Evolutionary conservation across 2,329 filamentous ascomycete genomes (phyloP), one percentile per base, ranked within the genome.

Genomic region (Corynespora cassiicola): DNA sequence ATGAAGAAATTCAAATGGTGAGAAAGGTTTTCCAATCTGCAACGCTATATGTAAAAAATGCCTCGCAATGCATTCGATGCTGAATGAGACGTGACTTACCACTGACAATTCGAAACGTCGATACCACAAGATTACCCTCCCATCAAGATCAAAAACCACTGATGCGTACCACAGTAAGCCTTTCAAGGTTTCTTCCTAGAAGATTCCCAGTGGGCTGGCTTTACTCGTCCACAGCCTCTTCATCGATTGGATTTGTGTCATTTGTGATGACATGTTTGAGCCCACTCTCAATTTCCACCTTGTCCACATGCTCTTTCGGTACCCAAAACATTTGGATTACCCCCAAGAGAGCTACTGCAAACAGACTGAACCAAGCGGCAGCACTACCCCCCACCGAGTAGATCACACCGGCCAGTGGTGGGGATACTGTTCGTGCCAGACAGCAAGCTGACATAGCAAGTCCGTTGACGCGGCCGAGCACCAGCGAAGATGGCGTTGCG

Each of bases 391-490:
- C 84, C 3, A 80, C 58, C 11, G 81, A 79, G 54, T 88, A 89
- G 6, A 88, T 72, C 20, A 82, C 75, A 4, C 86, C 86, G 1
- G 84, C 80, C 12, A 88, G 63, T 0, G 86, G 86, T 3, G 84
- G 84, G 0, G 84, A 82, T 8, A 86, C 69, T 66, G 87, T 88
- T 39, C 85, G 76, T 54, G 82, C 87, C 78, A 85, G 6, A 80
- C 84, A 50, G 86, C 61, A 12, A 77, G 87, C 31, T 77, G 75
- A 50, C 83, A 85, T 31, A 76, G 85, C 85, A 6, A 88, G 66
- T 0, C 86, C 86, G 47, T 89, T 89, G 56, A 89, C 85, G 49
- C 81, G 82, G 1, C 86, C 86, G 10, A 89, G 73, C 2, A 81
- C 77, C 0, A 76, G 75, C 2, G 81, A 73, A 2, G 78, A 79